phyloP scores from a whole-genome alignment of 768 basidiomycete genomes.

The Suillus subluteus region DNA sequence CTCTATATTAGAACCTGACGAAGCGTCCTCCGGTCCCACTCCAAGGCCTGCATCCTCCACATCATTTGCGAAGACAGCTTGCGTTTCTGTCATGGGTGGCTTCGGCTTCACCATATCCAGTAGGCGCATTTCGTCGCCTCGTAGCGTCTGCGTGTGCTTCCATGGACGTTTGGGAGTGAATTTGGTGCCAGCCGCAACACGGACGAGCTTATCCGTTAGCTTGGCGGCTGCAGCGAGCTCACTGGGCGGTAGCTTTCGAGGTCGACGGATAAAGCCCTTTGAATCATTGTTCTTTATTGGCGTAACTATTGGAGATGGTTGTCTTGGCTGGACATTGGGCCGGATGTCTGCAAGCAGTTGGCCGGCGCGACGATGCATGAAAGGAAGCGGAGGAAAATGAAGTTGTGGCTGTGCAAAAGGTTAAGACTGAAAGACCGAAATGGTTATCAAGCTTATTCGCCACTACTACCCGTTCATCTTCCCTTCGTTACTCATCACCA shows the following conservation, averaged over 20 bases:
- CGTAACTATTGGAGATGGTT: constrained; percentile 2
- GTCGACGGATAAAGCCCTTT: background rate
- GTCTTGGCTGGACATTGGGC: constrained; percentile 20
- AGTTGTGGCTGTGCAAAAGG: constrained; percentile 30
- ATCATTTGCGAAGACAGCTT: constrained; percentile 28
- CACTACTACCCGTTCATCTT: background rate
- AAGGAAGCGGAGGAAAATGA: constrained; percentile 27
- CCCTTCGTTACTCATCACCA: constrained; percentile 27
- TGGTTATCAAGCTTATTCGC: background rate
- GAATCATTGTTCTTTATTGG: background rate
- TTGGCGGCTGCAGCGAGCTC: constrained; percentile 12
- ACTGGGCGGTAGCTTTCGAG: constrained; percentile 2
- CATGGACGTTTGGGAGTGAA: constrained; percentile 35
- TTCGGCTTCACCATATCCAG: constrained; percentile 22
- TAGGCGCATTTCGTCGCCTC: constrained; percentile 46
- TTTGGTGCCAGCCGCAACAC: constrained; percentile 33
- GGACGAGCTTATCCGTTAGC: constrained; percentile 38
- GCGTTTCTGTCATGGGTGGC: constrained; percentile 13
- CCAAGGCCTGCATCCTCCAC: constrained; percentile 19
- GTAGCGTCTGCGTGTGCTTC: constrained; percentile 38
- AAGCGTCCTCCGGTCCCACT: constrained; percentile 15
- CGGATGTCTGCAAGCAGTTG: constrained; percentile 26
- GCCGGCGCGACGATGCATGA: constrained; percentile 32
- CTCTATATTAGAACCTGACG: constrained; percentile 23
- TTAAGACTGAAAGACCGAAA: background rate